Base-by-base conservation (phyloP, 2,329 filamentous ascomycete genomes). In the Neopestalotiopsis sp. region DNA sequence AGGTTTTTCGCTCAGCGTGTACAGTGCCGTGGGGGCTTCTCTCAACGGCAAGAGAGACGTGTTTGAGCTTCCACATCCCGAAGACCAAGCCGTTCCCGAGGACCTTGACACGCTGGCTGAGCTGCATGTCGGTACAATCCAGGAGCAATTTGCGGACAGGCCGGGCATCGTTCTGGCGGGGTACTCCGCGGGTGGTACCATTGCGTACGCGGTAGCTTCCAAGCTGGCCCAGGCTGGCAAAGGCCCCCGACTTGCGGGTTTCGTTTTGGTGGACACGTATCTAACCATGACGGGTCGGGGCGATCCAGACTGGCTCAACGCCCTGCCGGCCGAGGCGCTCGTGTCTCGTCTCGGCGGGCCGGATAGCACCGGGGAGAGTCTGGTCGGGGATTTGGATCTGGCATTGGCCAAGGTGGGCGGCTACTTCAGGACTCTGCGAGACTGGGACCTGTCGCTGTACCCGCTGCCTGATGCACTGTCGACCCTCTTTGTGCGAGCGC, bases 401-500 rank as follows among this genome's bases (percentile, higher is more conserved):
- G 65, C 65, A 45, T 49, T 66, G 53, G 38, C 65, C 49, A 66
- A 66, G 65, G 65, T 66, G 65, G 65, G 65, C 32, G 65, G 65
- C 4, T 66, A 66, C 34, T 66, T 66, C 17, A 58, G 65, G 49
- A 66, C 65, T 17, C 34, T 66, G 65, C 65, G 53, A 38, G 65
- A 66, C 53, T 66, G 65, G 65, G 38, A 66, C 28, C 49, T 40
- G 42, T n/a, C 59, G 14, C 56, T 66, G 34, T 61, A 66, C 42
- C 65, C 65, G n/a, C 53, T 66, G n/a, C 65, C 65, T n/a, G 65
- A 66, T 30, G 14, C 20, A 58, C 17, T 66, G 13, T 58, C 65
- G 28, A 66, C 49, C 49, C 32, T 66, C 24, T 66, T 65, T 24
- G 62, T 65, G 6, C 62, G 62, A 10, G 62, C 62, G 9, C 28